phyloP scores from a whole-genome alignment of 1,284 basidiomycete genomes.

The Trichosporon ovoides region DNA sequence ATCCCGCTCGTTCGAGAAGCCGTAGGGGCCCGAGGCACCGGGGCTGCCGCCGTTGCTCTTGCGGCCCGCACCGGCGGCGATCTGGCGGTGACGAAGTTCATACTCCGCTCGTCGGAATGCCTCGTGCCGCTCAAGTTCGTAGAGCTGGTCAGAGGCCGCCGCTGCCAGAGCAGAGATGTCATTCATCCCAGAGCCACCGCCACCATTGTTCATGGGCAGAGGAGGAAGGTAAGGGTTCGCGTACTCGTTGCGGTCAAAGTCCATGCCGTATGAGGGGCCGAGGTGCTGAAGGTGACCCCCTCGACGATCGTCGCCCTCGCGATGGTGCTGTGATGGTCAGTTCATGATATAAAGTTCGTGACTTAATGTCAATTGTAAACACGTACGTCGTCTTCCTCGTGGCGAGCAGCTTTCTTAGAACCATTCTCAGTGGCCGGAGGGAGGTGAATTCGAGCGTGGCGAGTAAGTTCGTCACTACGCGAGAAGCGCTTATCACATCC shows the following conservation, averaged over 20 bases:
- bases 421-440: constrained; percentile 40
- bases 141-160: constrained; percentile 78
- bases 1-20: constrained; percentile 44
- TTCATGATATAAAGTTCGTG: constrained; percentile 6
- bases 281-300: constrained; percentile 38
- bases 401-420: constrained; percentile 31
- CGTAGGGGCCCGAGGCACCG: constrained; percentile 37
- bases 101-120: constrained; percentile 76
- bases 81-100: constrained; percentile 63
- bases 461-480: constrained; percentile 91
- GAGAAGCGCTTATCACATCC: constrained; percentile 98
- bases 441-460: constrained; percentile 88
- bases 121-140: constrained; percentile 77
- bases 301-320: constrained; percentile 31
- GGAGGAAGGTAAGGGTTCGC: constrained; percentile 34
- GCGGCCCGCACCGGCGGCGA: constrained; percentile 44
- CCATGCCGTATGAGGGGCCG: constrained; percentile 45
- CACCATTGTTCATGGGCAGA: constrained; percentile 27
- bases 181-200: constrained; percentile 45
- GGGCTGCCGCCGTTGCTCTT: constrained; percentile 62
- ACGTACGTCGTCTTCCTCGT: constrained; percentile 41
- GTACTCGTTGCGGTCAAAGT: constrained; percentile 42
- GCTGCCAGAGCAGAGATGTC: constrained; percentile 63
- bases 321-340: constrained; percentile 1
- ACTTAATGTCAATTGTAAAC: neutral